Percentiles rank a stretch among this genome's conserved stretches.
Conservation (phyloP, 2,329 filamentous ascomycete species). For the Aspergillus sp. region DNA sequence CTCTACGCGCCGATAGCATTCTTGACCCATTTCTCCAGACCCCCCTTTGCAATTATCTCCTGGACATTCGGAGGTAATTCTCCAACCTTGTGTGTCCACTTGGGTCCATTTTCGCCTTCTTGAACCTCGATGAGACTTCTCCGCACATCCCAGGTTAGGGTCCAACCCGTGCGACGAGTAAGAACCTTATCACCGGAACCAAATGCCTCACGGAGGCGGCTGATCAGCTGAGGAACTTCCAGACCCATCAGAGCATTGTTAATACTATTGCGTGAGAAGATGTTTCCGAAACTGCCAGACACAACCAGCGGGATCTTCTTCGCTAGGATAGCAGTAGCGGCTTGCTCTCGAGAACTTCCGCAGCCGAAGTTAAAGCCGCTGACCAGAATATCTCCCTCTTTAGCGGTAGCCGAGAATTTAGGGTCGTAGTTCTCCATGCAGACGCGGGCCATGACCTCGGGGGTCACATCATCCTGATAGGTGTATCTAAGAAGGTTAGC, state of each 20-base stretch:
- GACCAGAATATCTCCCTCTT: slow-evolving; percentile 76
- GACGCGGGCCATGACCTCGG: slow-evolving; percentile 79
- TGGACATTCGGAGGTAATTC: slow-evolving; percentile 84
- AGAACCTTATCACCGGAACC: slow-evolving; percentile 20
- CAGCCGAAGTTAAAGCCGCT: slow-evolving; percentile 87
- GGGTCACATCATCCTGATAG: slow-evolving; percentile 80
- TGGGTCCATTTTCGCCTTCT: slow-evolving; percentile 65
- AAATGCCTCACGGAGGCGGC: slow-evolving; percentile 36
- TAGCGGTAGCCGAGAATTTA: slow-evolving; percentile 63
- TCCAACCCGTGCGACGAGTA: slow-evolving; percentile 59
- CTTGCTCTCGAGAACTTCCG: slow-evolving; percentile 78
- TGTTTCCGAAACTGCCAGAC: slow-evolving; percentile 40
- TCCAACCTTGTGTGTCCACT: slow-evolving; percentile 78
- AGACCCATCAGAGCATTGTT: slow-evolving; percentile 44
- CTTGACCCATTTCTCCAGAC: slow-evolving; percentile 81
- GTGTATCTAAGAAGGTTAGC: slow-evolving; percentile 53
- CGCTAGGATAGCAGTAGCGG: slow-evolving; percentile 68
- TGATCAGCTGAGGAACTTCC: slow-evolving; percentile 38
- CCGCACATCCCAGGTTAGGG: slow-evolving; percentile 74
- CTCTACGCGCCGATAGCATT: slow-evolving; percentile 42
- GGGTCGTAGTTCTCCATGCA: slow-evolving; percentile 95
- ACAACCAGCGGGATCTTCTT: slow-evolving; percentile 40
- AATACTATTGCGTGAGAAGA: slow-evolving; percentile 42
- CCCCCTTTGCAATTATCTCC: slow-evolving; percentile 75
- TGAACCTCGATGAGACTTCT: slow-evolving; percentile 69